Percentiles rank a stretch among this genome's conserved stretches.
Conservation (phyloP, 2,329 filamentous ascomycete species). For the Didymella exigua region DNA sequence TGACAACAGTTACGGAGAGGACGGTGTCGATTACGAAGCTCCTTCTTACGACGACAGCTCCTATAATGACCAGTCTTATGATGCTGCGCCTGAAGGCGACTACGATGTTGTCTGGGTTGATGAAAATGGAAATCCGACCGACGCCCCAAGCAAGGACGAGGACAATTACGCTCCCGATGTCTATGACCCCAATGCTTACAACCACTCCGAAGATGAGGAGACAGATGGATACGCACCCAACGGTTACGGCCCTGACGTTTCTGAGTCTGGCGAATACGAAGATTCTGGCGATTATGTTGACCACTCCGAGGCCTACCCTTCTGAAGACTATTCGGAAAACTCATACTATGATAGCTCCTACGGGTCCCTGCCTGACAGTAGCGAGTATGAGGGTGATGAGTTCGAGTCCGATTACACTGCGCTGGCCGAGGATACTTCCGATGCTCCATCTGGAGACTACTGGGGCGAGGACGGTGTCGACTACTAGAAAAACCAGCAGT, state of each 20-base stretch:
- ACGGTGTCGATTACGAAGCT: background rate
- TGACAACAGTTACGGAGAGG: background rate
- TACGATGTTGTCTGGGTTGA: background rate
- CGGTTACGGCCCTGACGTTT: background rate
- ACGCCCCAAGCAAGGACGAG: too few species aligned
- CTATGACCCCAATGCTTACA: background rate
- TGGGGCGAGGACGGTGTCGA: conserved; percentile 3
- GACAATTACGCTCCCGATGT: background rate
- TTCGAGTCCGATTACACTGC: conserved; percentile 1
- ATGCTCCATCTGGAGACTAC: background rate
- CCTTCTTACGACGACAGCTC: background rate
- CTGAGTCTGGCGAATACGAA: background rate
- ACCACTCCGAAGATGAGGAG: background rate
- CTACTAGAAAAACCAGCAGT: background rate
- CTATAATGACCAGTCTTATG: background rate
- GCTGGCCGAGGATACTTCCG: background rate
- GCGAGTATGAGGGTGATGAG: conserved; percentile 5
- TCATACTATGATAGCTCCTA: background rate
- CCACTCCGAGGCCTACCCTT: too few species aligned
- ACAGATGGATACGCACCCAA: background rate
- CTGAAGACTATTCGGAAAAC: background rate
- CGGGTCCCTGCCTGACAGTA: background rate
- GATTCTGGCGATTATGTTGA: background rate
- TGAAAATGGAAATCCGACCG: background rate
- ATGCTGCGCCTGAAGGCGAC: background rate